Base-by-base conservation (phyloP, 306 rosid genomes). In the Castanea mollissima region DNA sequence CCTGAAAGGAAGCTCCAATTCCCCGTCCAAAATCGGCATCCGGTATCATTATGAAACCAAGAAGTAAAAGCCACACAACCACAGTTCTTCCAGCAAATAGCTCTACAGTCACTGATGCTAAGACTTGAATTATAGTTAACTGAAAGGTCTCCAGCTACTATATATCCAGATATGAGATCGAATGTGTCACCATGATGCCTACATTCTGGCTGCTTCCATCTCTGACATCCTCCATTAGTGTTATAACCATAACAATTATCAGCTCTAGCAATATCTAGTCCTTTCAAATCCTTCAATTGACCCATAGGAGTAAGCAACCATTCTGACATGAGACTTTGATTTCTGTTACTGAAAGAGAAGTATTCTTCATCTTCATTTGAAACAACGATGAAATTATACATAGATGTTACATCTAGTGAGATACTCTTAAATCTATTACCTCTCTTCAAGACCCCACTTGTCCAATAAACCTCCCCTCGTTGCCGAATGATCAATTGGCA, bases 81-180 rank as follows among this genome's bases (percentile, higher is more conserved):
- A 78, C 82, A 78, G 10, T 71, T 32, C 5, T 10, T 62, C 76
- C 54, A 57, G 21, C 81, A 78, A 44, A 56, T 18, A 35, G 31
- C 44, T 38, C 44, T 38, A 38, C 44, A 38, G 44, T 38, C 44
- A 38, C 44, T 38, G 44, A 38, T 38, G 18, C 63, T 46, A 25
- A 82, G 72, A 58, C 73, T 60, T 20, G 52, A 20, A 31, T 15
- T 16, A 4, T 38, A 38, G 10, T 38, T 38, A 38, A 38, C 44
- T 6, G 44, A 38, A 38, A 38, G 1, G 20, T 76, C 60, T 4
- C 25, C 9, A 20, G 19, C 5, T 10, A 5, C 56, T 11, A 32
- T 3, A 4, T 5, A 19, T 9, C 12, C 55, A 2, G 16, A 8
- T 8, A 1, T 16, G 1, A 73, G 2, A 0, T 54, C 51, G 29